Evolutionary conservation across 2,329 filamentous ascomycete genomes (phyloP).

Genomic region (Meredithiella fracta): DNA sequence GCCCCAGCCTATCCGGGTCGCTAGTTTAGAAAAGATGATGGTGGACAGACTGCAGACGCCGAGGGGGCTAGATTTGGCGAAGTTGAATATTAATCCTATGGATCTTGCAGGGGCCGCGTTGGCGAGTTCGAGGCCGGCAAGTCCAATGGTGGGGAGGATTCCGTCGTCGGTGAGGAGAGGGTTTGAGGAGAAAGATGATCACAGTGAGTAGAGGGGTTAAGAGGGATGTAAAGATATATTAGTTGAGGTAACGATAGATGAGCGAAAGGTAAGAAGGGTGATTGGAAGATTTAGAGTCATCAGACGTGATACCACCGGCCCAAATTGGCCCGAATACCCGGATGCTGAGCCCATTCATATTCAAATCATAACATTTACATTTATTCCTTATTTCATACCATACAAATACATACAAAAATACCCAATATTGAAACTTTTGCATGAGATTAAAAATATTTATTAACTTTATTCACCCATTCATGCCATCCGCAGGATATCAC

Average conservation of each 20-base stretch:
- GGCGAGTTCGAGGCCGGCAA: slow-evolving; percentile 11
- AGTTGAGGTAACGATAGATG: too few relatives aligned
- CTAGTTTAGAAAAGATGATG: slow-evolving; percentile 59
- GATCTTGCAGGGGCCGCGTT: slow-evolving; percentile 7
- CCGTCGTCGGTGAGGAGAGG: slow-evolving; percentile 9
- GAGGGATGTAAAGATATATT: neutral
- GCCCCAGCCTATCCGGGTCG: slow-evolving; percentile 51
- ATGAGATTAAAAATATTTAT: neutral
- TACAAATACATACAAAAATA: neutral
- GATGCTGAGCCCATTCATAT: too few relatives aligned
- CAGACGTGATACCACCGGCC: too few relatives aligned
- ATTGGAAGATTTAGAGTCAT: too few relatives aligned
- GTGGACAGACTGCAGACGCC: slow-evolving; percentile 34
- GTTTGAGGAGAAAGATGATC: slow-evolving; percentile 10
- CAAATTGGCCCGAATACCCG: too few relatives aligned
- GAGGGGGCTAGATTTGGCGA: slow-evolving; percentile 7
- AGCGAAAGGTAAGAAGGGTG: too few relatives aligned
- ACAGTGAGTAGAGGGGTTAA: too few relatives aligned
- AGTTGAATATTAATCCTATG: slow-evolving; percentile 13
- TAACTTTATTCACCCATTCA: neutral
- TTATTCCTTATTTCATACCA: neutral
- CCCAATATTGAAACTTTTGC: neutral
- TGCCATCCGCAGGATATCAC: neutral
- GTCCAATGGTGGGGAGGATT: slow-evolving; percentile 14
- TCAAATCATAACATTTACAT: neutral